Evolutionary conservation across 2,329 filamentous ascomycete species (phyloP), one percentile per base, ranked within the genome.

Genomic region (Fusarium anthophilum): DNA sequence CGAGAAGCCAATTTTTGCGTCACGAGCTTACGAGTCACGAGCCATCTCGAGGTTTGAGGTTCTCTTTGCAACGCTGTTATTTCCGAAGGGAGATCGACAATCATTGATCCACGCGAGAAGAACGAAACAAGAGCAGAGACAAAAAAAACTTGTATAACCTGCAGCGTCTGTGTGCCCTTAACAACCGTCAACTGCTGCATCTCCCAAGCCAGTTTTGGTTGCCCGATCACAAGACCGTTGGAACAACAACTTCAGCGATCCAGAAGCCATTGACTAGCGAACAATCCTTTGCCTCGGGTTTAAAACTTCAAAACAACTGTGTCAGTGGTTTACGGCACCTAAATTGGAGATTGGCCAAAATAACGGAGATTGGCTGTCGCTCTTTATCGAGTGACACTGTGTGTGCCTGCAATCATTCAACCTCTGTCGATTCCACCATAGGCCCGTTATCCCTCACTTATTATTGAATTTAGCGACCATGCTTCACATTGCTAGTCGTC

Each of bases 11-110:
- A 45, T 67, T 75, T 69, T 73, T 73, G 72, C 73, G 72, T 70
- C 72, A 75, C 73, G 62, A 72, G 69, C 43, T 75, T 75, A 75
- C 72, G 64, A 75, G 72, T 70, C 72, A 75, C 73, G 62, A 72
- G 69, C 43, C 61, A 48, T 60, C 45, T 58, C 26, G 48, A 58
- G 55, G 58, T 58, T 72, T 58, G 55, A 64, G 61, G 58, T 58
- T 72, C 53, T 51, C 48, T 72, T 69, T 50, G 39, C 56, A 60
- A 73, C 72, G 24, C 54, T 51, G 43, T 63, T 69, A 56, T 50
- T 60, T 41, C 64, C 56, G 41, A 37, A 53, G 54, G 43, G 53
- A 57, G 61, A 62, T 58, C 43, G 38, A 45, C 41, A 68, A 47
- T n/a, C 32, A 50, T 39, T 72, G 51, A 74, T 30, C 68, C 55